Base-by-base conservation (phyloP, 371 early-diverging fungal species). In the Parasitella parasitica region DNA sequence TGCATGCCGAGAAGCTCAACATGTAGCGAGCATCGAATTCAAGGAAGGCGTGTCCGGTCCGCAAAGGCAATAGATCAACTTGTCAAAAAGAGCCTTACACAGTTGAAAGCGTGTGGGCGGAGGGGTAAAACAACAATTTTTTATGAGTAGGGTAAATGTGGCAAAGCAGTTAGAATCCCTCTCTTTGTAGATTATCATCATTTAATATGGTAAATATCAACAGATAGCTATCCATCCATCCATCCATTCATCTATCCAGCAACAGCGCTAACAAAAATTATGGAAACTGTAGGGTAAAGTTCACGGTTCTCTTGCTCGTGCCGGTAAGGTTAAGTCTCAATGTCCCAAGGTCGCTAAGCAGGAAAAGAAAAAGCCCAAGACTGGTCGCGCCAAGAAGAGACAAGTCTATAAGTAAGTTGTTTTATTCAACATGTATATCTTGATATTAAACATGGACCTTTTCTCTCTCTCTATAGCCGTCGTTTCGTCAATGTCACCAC, bases 311-410 rank as follows among this genome's bases (percentile, higher is more conserved):
- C 89, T 98, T 77, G 96, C 97, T 86, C 97, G 97, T 94, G 99
- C 99, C 85, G 99, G 99, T 90, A 99, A 99, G 89, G 99, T 99
- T 77, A 97, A 98, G 94, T 94, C 93, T 74, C 98, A 98, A 81
- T 96, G 96, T 75, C 99, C 99, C 74, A 98, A 98, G 90, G 99
- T 98, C 67, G 97, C 96, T 76, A 94, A 95, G 87, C 89, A 92
- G 81, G 98, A 98, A 78, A 97, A 99, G 91, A 88, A 93, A 84
- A 98, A 81, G 91, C 83, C 90, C 82, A 77, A 76, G 75, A 88
- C 89, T 74, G 96, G 99, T 78, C 97, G 99, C 81, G 97, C 98
- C 70, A 94, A 94, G 90, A 98, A 98, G 93, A 90, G 99, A 82
- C 87, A 92, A 65, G 85, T 89, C 68, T 99, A 97, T 92, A 68